Base-by-base conservation (phyloP, 108 stramenopile species). In the Nitzschia putrida region DNA sequence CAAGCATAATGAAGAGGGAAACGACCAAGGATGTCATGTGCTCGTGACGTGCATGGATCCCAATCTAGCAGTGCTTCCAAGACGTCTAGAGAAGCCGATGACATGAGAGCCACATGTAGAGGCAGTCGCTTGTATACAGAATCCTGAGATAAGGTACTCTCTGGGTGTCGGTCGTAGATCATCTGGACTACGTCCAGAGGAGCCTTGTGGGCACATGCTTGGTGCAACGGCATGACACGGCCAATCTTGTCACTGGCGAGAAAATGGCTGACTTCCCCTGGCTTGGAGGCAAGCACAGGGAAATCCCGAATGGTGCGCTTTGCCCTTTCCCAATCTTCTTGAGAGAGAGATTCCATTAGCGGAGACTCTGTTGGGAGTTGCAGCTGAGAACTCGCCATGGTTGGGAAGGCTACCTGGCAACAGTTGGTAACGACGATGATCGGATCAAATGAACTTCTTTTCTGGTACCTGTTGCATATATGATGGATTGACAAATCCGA, bases 1-100 rank as follows among this genome's bases (percentile, higher is more conserved):
- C 68, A 68, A 2, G 68, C 54, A 57, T 68, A 68, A 44, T 68
- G 68, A 3, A 68, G 29, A 45, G 68, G 68, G 20, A 55, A 38
- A 24, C 68, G 54, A 18, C 68, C 68, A 8, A 57, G 42, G 40
- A 45, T 44, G 22, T 68, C 68, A 34, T 68, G 22, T 24, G 12
- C 43, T 57, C 56, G 18, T 0, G 43, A 37, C 2, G 55, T 29
- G 2, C 29, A 25, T 14, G 55, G 40, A 24, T 53, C 20, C 68
- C 20, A 57, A 13, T 68, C 23, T 2, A 68, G 42, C 42, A 68
- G 22, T 11, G 41, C 40, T 23, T 43, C 8, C 8, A 68, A 1
- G 11, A 21, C n/a, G 16, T 20, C 7, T 11, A 10, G 8, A 7
- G 18, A 21, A 0, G 22, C 24, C 1, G 22, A 51, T 2, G 40